Conservation (phyloP, 179 eudicot genomes). For the Kewa caespitosa region DNA sequence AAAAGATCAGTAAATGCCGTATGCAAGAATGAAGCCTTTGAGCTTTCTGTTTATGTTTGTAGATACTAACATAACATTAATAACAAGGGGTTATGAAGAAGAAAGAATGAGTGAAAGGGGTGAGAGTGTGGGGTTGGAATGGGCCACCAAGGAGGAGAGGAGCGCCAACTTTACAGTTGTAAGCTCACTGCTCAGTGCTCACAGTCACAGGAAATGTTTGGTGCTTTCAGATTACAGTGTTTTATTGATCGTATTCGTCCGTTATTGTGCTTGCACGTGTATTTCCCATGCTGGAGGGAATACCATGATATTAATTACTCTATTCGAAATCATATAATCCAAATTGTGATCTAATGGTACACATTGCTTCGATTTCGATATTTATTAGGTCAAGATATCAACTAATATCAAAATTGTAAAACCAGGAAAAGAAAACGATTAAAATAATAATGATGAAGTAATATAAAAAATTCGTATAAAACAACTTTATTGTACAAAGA, state of each 20-base stretch:
- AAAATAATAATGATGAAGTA: too few relatives aligned
- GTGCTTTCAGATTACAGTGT: too few relatives aligned
- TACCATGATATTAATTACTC: too few relatives aligned
- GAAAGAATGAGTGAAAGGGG: neutral
- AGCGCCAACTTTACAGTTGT: conserved; percentile 25
- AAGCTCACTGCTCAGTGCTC: too few relatives aligned
- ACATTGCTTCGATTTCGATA: too few relatives aligned
- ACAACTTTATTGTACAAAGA: too few relatives aligned
- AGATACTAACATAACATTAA: neutral
- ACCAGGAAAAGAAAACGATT: too few relatives aligned
- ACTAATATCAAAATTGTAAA: too few relatives aligned
- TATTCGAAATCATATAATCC: too few relatives aligned
- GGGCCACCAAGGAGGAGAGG: conserved; percentile 29
- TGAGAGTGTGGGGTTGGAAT: conserved; percentile 2
- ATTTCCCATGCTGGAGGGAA: neutral
- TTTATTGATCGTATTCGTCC: neutral
- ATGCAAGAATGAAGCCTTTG: neutral
- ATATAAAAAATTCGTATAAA: too few relatives aligned
- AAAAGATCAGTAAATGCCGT: neutral
- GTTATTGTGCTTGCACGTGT: neutral
- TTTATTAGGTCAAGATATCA: too few relatives aligned
- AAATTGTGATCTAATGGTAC: too few relatives aligned
- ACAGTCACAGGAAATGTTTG: conserved; percentile 25
- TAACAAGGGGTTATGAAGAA: neutral
- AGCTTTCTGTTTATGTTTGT: neutral